Evolutionary conservation across 225 moss, liverwort and hornwort species (phyloP).

Genomic region (Physcomitrellopsis africana): DNA sequence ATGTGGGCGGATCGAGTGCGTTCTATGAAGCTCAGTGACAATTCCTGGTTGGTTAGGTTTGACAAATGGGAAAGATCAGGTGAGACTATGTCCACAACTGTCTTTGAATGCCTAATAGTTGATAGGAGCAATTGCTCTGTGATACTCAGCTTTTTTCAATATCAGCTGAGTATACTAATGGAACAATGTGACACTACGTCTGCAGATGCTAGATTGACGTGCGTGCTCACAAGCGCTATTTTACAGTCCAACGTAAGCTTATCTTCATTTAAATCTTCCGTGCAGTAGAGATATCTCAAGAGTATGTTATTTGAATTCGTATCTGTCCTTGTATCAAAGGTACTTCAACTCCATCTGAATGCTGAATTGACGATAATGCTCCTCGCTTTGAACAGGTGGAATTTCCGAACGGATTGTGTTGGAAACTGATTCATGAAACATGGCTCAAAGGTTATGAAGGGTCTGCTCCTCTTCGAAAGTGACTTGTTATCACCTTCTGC

Average conservation of each 20-base stretch:
- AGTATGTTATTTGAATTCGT: neutral
- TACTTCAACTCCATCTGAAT: constrained; percentile 10
- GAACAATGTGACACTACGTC: constrained; percentile 11
- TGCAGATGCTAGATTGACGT: constrained; percentile 46
- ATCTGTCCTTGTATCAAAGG: neutral
- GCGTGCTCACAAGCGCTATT: constrained; percentile 44
- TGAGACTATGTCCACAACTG: constrained; percentile 26
- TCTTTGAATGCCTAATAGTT: neutral
- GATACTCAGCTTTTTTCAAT: neutral
- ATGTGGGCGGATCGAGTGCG: constrained; percentile 61
- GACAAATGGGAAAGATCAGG: constrained; percentile 68
- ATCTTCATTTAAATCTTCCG: neutral
- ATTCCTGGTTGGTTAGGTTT: constrained; percentile 62
- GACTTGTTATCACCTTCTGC: neutral
- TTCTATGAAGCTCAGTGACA: constrained; percentile 45
- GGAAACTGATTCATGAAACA: constrained; percentile 80
- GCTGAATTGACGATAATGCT: constrained; percentile 11
- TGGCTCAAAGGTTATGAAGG: constrained; percentile 73
- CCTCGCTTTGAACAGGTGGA: constrained; percentile 52
- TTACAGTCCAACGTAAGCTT: constrained; percentile 48
- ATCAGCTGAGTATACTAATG: neutral
- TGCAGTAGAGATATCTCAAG: neutral
- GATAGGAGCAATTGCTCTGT: constrained; percentile 5
- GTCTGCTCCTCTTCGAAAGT: constrained; percentile 24
- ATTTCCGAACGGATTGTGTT: constrained; percentile 77